phyloP scores from a whole-genome alignment of 2,329 filamentous ascomycete species.

The Alternaria infectoria region DNA sequence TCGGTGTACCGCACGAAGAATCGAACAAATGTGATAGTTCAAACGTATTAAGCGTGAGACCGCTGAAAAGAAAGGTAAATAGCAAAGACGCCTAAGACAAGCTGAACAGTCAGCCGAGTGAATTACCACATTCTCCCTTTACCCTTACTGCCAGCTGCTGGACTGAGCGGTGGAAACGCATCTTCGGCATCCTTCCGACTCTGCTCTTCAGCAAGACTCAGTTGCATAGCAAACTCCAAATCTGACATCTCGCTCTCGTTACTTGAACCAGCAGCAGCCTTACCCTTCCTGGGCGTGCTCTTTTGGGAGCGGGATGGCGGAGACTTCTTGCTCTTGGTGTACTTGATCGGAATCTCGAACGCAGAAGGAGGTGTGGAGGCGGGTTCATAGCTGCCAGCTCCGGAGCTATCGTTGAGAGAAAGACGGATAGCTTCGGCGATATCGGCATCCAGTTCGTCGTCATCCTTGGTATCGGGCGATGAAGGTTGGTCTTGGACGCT shows the following conservation, averaged over 20 bases:
- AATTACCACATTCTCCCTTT: conserved; percentile 37
- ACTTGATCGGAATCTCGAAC: conserved; percentile 56
- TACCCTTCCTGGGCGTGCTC: conserved; percentile 37
- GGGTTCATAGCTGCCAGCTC: conserved; percentile 14
- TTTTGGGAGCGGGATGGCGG: conserved; percentile 25
- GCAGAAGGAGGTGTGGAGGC: conserved; percentile 17
- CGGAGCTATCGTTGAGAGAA: conserved; percentile 46
- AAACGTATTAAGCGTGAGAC: neutral
- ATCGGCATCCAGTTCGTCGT: conserved; percentile 62
- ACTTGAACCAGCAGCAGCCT: conserved; percentile 45
- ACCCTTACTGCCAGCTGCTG: conserved; percentile 28
- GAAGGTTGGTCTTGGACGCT: conserved; percentile 36
- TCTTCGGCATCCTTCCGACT: conserved; percentile 49
- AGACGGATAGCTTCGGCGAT: conserved; percentile 68
- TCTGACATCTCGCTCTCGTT: conserved; percentile 59
- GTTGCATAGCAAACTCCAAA: conserved; percentile 66
- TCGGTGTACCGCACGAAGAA: neutral
- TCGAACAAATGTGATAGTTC: neutral
- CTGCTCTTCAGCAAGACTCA: conserved; percentile 67
- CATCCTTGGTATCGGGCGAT: conserved; percentile 43
- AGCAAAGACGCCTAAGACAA: neutral
- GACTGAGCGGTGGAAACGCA: conserved; percentile 41
- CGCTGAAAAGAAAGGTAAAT: neutral
- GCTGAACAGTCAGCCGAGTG: neutral
- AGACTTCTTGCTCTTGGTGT: conserved; percentile 49